Conservation (phyloP, 805 yeast species). For the Jamesozyma gamospora region DNA sequence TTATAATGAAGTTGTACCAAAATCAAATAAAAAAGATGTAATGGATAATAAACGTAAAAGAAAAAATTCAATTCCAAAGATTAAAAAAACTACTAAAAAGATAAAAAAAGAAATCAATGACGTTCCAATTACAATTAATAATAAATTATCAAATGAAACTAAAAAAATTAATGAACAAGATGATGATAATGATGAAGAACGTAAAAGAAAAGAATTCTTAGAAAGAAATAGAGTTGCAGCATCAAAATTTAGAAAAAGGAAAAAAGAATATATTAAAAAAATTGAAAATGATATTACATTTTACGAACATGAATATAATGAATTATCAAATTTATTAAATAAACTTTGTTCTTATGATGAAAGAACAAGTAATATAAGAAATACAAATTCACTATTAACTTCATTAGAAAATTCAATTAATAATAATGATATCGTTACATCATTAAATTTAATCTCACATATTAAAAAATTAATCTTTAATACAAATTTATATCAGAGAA, state of each 20-base stretch:
- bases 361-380: neutral
- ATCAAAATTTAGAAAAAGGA: constrained; percentile 86
- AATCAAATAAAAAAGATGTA: no score
- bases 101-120: neutral
- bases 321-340: constrained; percentile 11
- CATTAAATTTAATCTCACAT: constrained; percentile 15
- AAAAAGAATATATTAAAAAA: constrained; percentile 75
- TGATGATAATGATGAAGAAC: constrained; percentile 62
- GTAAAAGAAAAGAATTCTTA: constrained; percentile 53
- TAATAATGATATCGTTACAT: constrained; percentile 14
- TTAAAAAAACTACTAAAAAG: neutral
- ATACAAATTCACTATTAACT: neutral
- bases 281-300: constrained; percentile 72
- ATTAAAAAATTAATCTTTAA: constrained; percentile 15
- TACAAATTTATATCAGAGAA: constrained; percentile 19
- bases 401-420: constrained; percentile 17
- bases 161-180: constrained; percentile 8
- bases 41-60: neutral
- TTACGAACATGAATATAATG: constrained; percentile 61
- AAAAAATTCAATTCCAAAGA: neutral
- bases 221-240: constrained; percentile 95
- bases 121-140: no score
- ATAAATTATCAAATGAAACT: neutral
- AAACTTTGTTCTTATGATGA: neutral
- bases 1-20: no score